Evolutionary conservation across 352 stramenopile genomes (phyloP).

Genomic region (Phytophthora ohioensis): DNA sequence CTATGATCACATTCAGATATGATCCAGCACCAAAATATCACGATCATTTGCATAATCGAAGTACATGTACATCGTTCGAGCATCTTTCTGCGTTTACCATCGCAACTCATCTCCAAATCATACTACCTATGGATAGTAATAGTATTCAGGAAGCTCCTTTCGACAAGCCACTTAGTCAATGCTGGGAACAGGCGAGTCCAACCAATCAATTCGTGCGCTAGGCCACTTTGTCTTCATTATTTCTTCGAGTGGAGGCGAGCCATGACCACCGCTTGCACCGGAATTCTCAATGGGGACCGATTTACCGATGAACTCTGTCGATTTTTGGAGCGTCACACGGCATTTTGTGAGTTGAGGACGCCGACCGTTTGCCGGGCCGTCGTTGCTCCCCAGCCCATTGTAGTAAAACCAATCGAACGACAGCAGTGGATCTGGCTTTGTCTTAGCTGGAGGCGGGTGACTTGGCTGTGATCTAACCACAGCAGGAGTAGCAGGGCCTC

Average conservation of each 20-base stretch:
- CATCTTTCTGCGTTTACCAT: no score
- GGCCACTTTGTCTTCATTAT: slow-evolving; percentile 85
- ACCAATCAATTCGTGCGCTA: slow-evolving; percentile 59
- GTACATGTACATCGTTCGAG: no score
- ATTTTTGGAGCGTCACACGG: slow-evolving; percentile 44
- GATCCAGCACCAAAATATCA: no score
- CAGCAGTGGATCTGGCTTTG: slow-evolving; percentile 1
- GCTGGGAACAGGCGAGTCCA: slow-evolving; percentile 45
- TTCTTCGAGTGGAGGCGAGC: slow-evolving; percentile 69
- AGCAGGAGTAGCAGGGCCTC: slow-evolving; percentile 2
- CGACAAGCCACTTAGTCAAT: slow-evolving; percentile 46
- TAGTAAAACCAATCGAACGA: slow-evolving; percentile 55
- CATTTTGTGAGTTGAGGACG: slow-evolving; percentile 58
- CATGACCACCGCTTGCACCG: slow-evolving; percentile 52
- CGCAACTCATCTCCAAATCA: neutral
- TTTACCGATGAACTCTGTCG: slow-evolving; percentile 67
- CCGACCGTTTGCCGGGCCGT: neutral
- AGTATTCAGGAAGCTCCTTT: neutral
- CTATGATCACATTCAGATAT: no score
- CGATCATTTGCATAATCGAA: no score
- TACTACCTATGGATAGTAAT: neutral
- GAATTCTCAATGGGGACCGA: slow-evolving; percentile 67
- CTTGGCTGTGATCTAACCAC: neutral
- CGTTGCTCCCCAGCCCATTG: slow-evolving; percentile 34
- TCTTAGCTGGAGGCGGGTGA: neutral